Base-by-base conservation (phyloP, 2,329 filamentous ascomycete species). In the Coniochaeta sp. region DNA sequence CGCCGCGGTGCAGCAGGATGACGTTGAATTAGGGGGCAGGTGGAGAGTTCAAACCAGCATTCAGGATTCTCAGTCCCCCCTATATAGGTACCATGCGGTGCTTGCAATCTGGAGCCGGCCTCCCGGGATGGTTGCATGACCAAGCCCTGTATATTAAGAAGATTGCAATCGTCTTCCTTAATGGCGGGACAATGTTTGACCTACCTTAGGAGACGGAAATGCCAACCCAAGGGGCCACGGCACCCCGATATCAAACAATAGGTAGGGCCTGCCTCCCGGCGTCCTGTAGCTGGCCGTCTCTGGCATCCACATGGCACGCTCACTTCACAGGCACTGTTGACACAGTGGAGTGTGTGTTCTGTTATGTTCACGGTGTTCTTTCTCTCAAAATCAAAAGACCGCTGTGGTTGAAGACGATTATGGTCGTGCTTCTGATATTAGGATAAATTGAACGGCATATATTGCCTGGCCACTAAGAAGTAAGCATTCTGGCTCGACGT, bases 401-500 rank as follows among this genome's bases (percentile, higher is more conserved):
- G 43, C 4, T 47, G 43, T 43, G 43, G 8, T 4, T 22, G 19
- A 24, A 3, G 54, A 56, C 7, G 31, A 31, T 26, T 17, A 14
- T 28, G 19, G 31, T 22, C 57, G 34, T 44, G 28, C 47, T 40
- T 58, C 57, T n/a, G 58, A 31, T 60, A 62, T 64, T 64, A 59
- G 64, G 64, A 57, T 65, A 65, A 65, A 65, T 64, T 62, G 60
- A n/a, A 14, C 40, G 40, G 24, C 31, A 61, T 58, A 58, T 58
- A 58, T 61, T 54, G 52, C 40, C 14, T 19, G 55, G 58, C 59
- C 31, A 56, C 16, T 60, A 3, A 34, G 14, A 57, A 38, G 50
- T 12, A 40, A 19, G 22, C 14, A 52, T 17, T 50, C 26, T 9
- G 47, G 22, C 22, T 52, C 47, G 6, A 17, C 47, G 14, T n/a